Conservation (phyloP, 2,329 filamentous ascomycete genomes). For the Biscogniauxia sp. region DNA sequence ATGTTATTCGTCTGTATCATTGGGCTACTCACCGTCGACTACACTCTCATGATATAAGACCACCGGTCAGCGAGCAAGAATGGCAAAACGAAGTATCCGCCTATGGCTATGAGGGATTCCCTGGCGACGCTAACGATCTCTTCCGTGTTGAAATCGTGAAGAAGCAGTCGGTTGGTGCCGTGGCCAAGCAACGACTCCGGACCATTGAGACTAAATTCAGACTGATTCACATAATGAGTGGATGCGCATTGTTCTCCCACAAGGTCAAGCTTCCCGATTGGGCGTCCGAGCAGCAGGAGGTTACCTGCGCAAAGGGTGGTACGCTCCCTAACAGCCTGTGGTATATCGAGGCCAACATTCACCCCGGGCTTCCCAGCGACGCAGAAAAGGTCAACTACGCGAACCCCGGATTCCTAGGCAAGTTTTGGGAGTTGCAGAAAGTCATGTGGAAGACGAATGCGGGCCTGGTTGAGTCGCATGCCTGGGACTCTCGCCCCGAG, state of each 20-base stretch:
- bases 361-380: conserved; percentile 69
- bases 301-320: conserved; percentile 91
- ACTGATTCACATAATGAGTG: conserved; percentile 94
- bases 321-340: conserved; percentile 95
- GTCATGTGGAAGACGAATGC: conserved; percentile 99
- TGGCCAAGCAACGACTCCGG: conserved; percentile 79
- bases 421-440: conserved; percentile 95
- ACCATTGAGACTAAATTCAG: conserved; percentile 97
- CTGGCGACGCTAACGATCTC: conserved; percentile 92
- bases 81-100: conserved; percentile 97
- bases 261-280: conserved; percentile 98
- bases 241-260: conserved; percentile 94
- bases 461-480: conserved; percentile 91
- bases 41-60: conserved; percentile 92
- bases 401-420: conserved; percentile 91
- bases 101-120: conserved; percentile 95
- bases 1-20: conserved; percentile 82
- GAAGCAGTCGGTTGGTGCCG: conserved; percentile 73
- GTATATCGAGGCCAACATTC: conserved; percentile 91
- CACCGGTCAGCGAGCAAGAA: conserved; percentile 80
- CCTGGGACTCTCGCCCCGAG: conserved; percentile 92
- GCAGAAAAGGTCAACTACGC: conserved; percentile 96
- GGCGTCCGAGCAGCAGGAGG: conserved; percentile 97
- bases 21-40: conserved; percentile 79
- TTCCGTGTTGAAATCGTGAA: conserved; percentile 96